These are phyloP conservation scores for Boletus rex-veris DNA, from an alignment of 768 basidiomycete species.

Conservation along the genomic window DNA sequence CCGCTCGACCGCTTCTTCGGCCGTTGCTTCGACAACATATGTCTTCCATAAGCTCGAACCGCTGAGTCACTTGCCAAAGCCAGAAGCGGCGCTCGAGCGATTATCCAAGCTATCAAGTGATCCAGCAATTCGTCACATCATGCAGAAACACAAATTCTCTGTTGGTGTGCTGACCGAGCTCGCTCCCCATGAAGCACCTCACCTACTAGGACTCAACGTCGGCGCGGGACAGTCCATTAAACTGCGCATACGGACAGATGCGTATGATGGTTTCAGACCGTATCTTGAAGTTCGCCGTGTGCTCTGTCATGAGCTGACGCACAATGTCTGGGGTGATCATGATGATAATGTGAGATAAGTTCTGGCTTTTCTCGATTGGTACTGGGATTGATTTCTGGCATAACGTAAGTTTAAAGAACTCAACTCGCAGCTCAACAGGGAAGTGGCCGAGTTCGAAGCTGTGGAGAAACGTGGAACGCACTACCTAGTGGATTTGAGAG, in stretches of 20 bases:
- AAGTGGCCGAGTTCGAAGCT: slow-evolving; percentile 67
- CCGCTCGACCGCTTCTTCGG: slow-evolving; percentile 50
- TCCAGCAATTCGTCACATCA: slow-evolving; percentile 65
- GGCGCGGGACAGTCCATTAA: slow-evolving; percentile 62
- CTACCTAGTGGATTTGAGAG: slow-evolving; percentile 37
- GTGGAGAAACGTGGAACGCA: slow-evolving; percentile 52
- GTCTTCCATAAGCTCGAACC: slow-evolving; percentile 65
- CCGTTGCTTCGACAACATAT: slow-evolving; percentile 41
- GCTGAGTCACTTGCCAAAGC: slow-evolving; percentile 61
- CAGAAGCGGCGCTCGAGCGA: slow-evolving; percentile 50
- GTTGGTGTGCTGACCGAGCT: slow-evolving; percentile 74
- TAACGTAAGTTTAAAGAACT: slow-evolving; percentile 67
- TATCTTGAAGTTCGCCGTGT: slow-evolving; percentile 65
- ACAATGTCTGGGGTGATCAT: slow-evolving; percentile 72
- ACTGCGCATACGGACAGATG: slow-evolving; percentile 64
- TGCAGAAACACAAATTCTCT: slow-evolving; percentile 65
- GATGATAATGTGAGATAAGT: slow-evolving; percentile 61
- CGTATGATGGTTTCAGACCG: slow-evolving; percentile 66
- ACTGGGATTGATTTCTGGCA: neutral
- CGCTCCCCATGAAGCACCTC: slow-evolving; percentile 72
- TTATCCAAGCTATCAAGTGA: slow-evolving; percentile 63
- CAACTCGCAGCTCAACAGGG: slow-evolving; percentile 69
- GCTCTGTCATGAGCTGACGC: slow-evolving; percentile 73
- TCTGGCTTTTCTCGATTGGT: neutral
- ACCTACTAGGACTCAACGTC: slow-evolving; percentile 65